phyloP scores from a whole-genome alignment of 2,329 filamentous ascomycete species.

The Talaromyces sp. region DNA sequence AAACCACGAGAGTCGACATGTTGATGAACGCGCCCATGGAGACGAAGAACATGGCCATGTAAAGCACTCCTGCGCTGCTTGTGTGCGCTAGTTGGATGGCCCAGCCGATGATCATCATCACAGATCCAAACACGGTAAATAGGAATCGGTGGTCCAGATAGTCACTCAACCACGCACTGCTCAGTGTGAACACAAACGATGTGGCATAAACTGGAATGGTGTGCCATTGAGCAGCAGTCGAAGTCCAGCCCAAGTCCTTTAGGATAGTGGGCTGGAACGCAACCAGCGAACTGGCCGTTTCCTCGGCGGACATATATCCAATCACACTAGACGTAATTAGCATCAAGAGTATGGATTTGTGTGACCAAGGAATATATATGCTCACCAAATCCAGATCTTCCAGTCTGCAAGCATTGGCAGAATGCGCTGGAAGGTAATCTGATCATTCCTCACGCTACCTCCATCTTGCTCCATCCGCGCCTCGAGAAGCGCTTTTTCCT shows the following conservation, averaged over 20 bases:
- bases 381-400: constrained; percentile 21
- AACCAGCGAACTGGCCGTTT: constrained; percentile 20
- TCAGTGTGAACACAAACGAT: constrained; percentile 22
- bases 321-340: constrained; percentile 14
- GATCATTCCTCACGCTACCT: constrained; percentile 12
- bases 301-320: constrained; percentile 21
- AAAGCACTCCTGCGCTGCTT: constrained; percentile 12
- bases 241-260: constrained; percentile 26
- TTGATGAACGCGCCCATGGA: constrained; percentile 21
- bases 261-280: constrained; percentile 31
- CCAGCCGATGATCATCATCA: constrained; percentile 22
- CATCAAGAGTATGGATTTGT: neutral
- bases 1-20: constrained; percentile 30
- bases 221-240: constrained; percentile 26
- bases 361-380: neutral
- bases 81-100: constrained; percentile 18
- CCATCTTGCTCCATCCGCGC: constrained; percentile 14
- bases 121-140: constrained; percentile 23
- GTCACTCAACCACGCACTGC: constrained; percentile 17
- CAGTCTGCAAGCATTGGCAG: constrained; percentile 15
- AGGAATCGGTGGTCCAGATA: constrained; percentile 18
- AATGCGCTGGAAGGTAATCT: constrained; percentile 11
- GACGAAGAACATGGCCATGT: constrained; percentile 24
- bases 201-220: constrained; percentile 28
- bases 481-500: constrained; percentile 13